Percentiles rank a stretch among this genome's conserved stretches.
Conservation (phyloP, 2,329 filamentous ascomycete genomes). For the Pezicula radicicola region DNA sequence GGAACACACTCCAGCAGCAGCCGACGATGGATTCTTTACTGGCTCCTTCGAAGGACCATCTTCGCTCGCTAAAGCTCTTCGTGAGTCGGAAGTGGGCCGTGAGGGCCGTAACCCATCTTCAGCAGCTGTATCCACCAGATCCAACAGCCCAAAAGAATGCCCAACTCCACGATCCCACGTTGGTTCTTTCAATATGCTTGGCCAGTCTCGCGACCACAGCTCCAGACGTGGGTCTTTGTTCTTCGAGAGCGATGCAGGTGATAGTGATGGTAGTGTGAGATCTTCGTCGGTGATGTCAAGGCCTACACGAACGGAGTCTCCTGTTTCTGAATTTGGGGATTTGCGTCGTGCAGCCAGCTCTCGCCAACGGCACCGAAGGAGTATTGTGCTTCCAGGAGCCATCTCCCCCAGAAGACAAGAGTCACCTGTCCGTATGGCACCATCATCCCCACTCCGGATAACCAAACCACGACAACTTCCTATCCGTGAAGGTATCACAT, state of each 20-base stretch:
- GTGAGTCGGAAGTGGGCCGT: slow-evolving; percentile 23
- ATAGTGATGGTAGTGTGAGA: slow-evolving; percentile 83
- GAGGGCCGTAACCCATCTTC: slow-evolving; percentile 49
- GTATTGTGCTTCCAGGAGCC: slow-evolving; percentile 76
- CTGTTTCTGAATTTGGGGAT: slow-evolving; percentile 79
- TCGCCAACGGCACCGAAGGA: slow-evolving; percentile 80
- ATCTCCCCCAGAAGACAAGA: slow-evolving; percentile 82
- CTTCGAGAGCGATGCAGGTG: slow-evolving; percentile 75
- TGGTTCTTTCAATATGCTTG: slow-evolving; percentile 52
- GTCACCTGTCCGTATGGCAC: slow-evolving; percentile 75
- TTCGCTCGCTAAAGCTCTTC: slow-evolving; percentile 52
- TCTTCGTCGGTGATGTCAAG: slow-evolving; percentile 74
- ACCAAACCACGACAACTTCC: slow-evolving; percentile 70
- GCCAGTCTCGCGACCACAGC: slow-evolving; percentile 50
- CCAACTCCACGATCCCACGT: slow-evolving; percentile 85
- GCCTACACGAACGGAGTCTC: slow-evolving; percentile 78
- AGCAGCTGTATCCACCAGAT: slow-evolving; percentile 65
- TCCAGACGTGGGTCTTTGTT: slow-evolving; percentile 76
- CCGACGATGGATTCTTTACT: slow-evolving; percentile 49
- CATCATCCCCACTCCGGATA: slow-evolving; percentile 84
- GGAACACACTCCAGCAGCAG: slow-evolving; percentile 38
- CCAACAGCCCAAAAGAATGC: slow-evolving; percentile 86
- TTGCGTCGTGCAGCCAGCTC: slow-evolving; percentile 74
- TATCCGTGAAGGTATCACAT: slow-evolving; percentile 65
- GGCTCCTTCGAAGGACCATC: slow-evolving; percentile 58